phyloP scores from a whole-genome alignment of 2,329 filamentous ascomycete genomes.

The Talaromyces atroroseus region DNA sequence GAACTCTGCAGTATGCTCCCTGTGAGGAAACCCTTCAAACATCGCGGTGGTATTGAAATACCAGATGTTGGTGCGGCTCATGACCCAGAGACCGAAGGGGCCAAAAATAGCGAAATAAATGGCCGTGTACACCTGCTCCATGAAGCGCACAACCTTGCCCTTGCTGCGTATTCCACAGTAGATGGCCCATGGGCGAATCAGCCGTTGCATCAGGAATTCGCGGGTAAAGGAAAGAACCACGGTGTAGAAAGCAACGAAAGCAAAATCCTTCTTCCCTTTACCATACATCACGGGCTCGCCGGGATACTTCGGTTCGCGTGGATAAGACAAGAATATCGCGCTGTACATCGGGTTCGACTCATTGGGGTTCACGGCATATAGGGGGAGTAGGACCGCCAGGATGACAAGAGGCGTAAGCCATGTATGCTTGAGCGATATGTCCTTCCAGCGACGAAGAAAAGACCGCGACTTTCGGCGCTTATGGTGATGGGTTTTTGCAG shows the following conservation, averaged over 20 bases:
- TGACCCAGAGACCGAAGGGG: slow-evolving; percentile 80
- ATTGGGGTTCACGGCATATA: slow-evolving; percentile 71
- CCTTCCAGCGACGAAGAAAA: slow-evolving; percentile 39
- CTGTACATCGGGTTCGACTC: slow-evolving; percentile 71
- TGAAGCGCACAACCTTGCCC: slow-evolving; percentile 81
- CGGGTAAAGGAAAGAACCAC: slow-evolving; percentile 87
- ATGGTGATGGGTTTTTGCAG: slow-evolving; percentile 31
- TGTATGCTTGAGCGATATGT: slow-evolving; percentile 47
- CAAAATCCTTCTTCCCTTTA: slow-evolving; percentile 81
- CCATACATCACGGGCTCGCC: slow-evolving; percentile 64
- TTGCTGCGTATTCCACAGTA: slow-evolving; percentile 63
- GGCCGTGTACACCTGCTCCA: slow-evolving; percentile 94
- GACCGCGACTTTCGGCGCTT: slow-evolving; percentile 43
- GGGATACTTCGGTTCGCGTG: slow-evolving; percentile 52
- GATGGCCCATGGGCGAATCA: slow-evolving; percentile 71
- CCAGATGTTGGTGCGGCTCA: slow-evolving; percentile 87
- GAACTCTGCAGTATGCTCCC: slow-evolving; percentile 70
- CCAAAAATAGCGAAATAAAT: slow-evolving; percentile 82
- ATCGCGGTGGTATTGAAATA: slow-evolving; percentile 89
- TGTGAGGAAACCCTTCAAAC: slow-evolving; percentile 84
- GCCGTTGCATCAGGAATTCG: slow-evolving; percentile 90
- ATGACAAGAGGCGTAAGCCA: slow-evolving; percentile 66
- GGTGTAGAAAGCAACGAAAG: slow-evolving; percentile 84
- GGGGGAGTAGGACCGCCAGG: slow-evolving; percentile 55
- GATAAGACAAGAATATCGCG: slow-evolving; percentile 89